These are phyloP conservation scores for Diaporthe eres DNA, from an alignment of 2,329 filamentous ascomycete species.

Conservation along the genomic window DNA sequence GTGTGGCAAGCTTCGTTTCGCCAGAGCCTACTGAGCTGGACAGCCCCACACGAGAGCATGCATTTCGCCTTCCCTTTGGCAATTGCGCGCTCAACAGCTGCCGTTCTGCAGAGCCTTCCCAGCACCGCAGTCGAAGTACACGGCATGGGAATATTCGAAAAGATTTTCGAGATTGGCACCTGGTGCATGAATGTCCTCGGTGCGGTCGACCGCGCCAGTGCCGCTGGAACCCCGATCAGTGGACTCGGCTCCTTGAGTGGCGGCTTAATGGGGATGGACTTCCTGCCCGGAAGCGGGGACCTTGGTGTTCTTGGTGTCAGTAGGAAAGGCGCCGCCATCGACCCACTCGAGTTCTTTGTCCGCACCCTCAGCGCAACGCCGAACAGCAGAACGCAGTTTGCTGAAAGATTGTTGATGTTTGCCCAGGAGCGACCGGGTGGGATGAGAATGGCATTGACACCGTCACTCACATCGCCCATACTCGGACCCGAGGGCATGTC, in stretches of 20 bases:
- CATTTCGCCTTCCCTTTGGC: constrained; percentile 73
- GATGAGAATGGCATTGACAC: constrained; percentile 53
- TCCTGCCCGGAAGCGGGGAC: constrained; percentile 48
- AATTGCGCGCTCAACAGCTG: constrained; percentile 71
- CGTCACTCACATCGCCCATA: constrained; percentile 46
- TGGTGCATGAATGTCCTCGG: constrained; percentile 61
- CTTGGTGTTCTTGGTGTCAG: constrained; percentile 51
- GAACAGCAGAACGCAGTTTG: constrained; percentile 59
- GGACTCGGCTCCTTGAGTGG: constrained; percentile 42
- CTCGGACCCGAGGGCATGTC: constrained; percentile 39
- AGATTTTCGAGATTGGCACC: constrained; percentile 63
- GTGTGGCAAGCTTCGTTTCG: constrained; percentile 81
- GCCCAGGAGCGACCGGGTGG: constrained; percentile 56
- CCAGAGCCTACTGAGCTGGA: constrained; percentile 74
- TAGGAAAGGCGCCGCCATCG: constrained; percentile 51
- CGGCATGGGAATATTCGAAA: constrained; percentile 65
- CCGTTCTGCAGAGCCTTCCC: constrained; percentile 57
- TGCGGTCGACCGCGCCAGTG: constrained; percentile 50
- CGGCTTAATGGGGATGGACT: constrained; percentile 50
- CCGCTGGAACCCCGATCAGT: constrained; percentile 43
- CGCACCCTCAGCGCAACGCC: constrained; percentile 59
- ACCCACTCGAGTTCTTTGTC: constrained; percentile 61
- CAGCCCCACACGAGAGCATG: constrained; percentile 70
- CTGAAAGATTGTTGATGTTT: constrained; percentile 58
- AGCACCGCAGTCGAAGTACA: constrained; percentile 60